phyloP scores from a whole-genome alignment of 371 early-diverging fungal genomes.

The Mortierella sp. region DNA sequence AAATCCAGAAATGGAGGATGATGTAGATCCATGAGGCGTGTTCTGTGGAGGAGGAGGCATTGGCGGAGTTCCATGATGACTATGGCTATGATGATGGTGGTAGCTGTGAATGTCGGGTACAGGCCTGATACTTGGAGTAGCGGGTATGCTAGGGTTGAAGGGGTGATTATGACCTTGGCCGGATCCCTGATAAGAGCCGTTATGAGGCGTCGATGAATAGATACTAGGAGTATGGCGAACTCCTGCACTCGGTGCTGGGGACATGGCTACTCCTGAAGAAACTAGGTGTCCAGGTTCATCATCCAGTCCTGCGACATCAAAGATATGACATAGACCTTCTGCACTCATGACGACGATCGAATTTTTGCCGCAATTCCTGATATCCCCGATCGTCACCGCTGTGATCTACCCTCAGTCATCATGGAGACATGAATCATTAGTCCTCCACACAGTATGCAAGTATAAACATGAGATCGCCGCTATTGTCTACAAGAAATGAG shows the following conservation, averaged over 20 bases:
- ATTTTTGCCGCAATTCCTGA: slow-evolving; percentile 71
- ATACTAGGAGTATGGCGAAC: slow-evolving; percentile 22
- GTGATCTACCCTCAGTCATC: slow-evolving; percentile 60
- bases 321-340: slow-evolving; percentile 75
- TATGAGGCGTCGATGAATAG: slow-evolving; percentile 32
- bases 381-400: slow-evolving; percentile 74
- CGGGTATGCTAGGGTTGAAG: slow-evolving; percentile 25
- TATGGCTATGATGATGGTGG: slow-evolving; percentile 21
- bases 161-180: slow-evolving; percentile 2
- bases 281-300: slow-evolving; percentile 11
- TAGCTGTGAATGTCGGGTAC: slow-evolving; percentile 37
- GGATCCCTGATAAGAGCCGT: slow-evolving; percentile 21
- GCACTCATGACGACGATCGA: slow-evolving; percentile 74
- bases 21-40: slow-evolving; percentile 35
- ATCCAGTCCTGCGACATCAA: slow-evolving; percentile 63
- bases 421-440: too few species aligned
- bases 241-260: neutral
- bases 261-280: neutral
- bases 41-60: slow-evolving; percentile 35
- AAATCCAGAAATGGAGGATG: slow-evolving; percentile 32
- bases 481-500: too few species aligned
- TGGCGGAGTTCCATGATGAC: slow-evolving; percentile 32
- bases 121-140: slow-evolving; percentile 45
- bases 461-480: too few species aligned
- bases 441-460: too few species aligned